A percentile compares a stretch with the other conserved stretches of the same genome.
Conservation (phyloP, 2,329 filamentous ascomycete species). For the Emericellopsis cladophorae region DNA sequence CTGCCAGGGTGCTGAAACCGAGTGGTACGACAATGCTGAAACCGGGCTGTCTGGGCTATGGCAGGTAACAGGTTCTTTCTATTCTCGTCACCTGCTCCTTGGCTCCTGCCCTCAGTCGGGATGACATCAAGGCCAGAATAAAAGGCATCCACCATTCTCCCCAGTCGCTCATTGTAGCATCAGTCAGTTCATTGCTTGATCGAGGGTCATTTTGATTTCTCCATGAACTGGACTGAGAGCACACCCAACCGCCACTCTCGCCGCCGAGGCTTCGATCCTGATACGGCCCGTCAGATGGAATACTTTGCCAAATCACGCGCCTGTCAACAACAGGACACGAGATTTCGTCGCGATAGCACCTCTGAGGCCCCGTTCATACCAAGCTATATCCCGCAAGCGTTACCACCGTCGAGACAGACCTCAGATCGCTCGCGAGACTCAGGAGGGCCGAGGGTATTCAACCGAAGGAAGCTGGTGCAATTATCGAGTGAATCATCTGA, state of each 20-base stretch:
- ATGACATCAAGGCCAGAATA: no score
- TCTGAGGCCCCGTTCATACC: conserved; percentile 10
- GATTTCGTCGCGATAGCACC: neutral
- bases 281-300: conserved; percentile 20
- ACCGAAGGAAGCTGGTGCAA: neutral
- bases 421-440: neutral
- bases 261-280: conserved; percentile 17
- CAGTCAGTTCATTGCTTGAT: no score
- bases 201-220: neutral
- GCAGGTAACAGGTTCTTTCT: no score
- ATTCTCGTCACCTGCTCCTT: no score
- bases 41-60: no score
- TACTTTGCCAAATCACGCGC: conserved; percentile 23
- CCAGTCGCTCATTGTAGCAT: no score
- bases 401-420: neutral
- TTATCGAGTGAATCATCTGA: neutral
- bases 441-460: neutral
- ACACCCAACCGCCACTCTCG: conserved; percentile 21
- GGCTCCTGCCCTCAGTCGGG: no score
- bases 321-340: conserved; percentile 7
- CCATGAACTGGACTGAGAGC: conserved; percentile 30
- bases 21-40: no score
- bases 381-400: conserved; percentile 9
- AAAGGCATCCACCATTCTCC: no score
- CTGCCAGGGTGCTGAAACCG: no score